Evolutionary conservation across 495 filamentous ascomycete genomes (phyloP).

Genomic region (Xylaria longipes): DNA sequence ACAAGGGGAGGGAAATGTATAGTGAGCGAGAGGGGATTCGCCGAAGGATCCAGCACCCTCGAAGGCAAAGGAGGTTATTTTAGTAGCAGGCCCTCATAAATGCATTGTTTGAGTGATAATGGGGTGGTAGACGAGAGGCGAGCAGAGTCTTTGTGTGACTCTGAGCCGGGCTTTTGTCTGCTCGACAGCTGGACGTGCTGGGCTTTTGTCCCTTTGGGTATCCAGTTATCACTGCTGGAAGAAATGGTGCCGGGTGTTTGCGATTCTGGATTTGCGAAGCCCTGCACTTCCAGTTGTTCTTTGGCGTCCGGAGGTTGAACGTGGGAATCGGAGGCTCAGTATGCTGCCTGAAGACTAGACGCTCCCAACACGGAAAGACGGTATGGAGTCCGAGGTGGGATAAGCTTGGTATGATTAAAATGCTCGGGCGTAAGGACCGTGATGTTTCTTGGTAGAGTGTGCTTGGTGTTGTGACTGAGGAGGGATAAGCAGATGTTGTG

Average conservation of each 20-base stretch:
- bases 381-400: conserved; percentile 24
- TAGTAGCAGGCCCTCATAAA: conserved; percentile 30
- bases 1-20: conserved; percentile 35
- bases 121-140: conserved; percentile 2
- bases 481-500: background rate
- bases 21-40: conserved; percentile 29
- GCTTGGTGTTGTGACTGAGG: conserved; percentile 1
- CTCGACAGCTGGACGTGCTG: background rate
- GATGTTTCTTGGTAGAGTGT: conserved; percentile 10
- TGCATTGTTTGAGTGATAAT: conserved; percentile 40
- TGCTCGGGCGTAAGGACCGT: conserved; percentile 28
- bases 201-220: conserved; percentile 2
- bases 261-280: background rate
- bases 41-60: conserved; percentile 31
- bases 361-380: conserved; percentile 31
- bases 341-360: conserved; percentile 29
- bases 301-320: conserved; percentile 9
- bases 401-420: conserved; percentile 28
- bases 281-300: background rate
- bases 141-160: conserved; percentile 33
- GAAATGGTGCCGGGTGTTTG: conserved; percentile 9
- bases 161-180: background rate
- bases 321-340: conserved; percentile 24
- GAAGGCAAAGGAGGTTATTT: conserved; percentile 34
- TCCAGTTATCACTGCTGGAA: background rate